Conservation (phyloP, 768 basidiomycete genomes). For the Infundibulicybe gibba region DNA sequence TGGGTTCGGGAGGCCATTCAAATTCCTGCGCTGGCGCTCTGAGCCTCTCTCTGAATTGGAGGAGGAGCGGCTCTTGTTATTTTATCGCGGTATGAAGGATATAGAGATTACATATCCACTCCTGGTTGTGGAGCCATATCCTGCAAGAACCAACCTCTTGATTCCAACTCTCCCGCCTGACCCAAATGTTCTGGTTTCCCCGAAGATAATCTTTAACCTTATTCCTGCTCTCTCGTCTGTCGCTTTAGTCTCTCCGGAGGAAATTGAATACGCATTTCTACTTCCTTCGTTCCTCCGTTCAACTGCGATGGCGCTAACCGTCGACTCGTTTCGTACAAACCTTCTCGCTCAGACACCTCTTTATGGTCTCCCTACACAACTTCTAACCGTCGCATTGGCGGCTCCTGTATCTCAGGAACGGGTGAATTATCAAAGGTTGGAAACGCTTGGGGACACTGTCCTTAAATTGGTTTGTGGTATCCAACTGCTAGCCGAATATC, state of each 20-base stretch:
- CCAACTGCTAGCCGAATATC: conserved; percentile 61
- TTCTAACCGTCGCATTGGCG: conserved; percentile 54
- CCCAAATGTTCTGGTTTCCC: conserved; percentile 2
- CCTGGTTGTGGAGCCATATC: conserved; percentile 49
- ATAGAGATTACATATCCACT: conserved; percentile 58
- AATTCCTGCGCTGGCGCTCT: conserved; percentile 57
- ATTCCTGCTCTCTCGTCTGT: conserved; percentile 42
- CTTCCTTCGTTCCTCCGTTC: conserved; percentile 68
- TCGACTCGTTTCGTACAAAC: conserved; percentile 41
- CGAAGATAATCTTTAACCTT: conserved; percentile 28
- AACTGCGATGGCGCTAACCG: conserved; percentile 48
- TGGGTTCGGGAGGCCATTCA: conserved; percentile 39
- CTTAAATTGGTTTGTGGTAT: conserved; percentile 61
- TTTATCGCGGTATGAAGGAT: conserved; percentile 23
- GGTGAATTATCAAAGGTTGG: conserved; percentile 67
- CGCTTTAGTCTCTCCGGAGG: conserved; percentile 47
- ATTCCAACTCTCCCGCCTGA: conserved; percentile 31
- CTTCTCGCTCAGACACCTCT: conserved; percentile 44
- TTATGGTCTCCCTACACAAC: conserved; percentile 36
- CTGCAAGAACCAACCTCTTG: conserved; percentile 59
- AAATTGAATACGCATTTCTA: conserved; percentile 51
- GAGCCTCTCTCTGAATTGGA: conserved; percentile 48
- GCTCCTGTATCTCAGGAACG: conserved; percentile 59
- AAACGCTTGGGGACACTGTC: conserved; percentile 73
- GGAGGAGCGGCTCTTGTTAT: conserved; percentile 30